Conservation (phyloP, 2,329 filamentous ascomycete genomes). For the Aureobasidium mangrovei region DNA sequence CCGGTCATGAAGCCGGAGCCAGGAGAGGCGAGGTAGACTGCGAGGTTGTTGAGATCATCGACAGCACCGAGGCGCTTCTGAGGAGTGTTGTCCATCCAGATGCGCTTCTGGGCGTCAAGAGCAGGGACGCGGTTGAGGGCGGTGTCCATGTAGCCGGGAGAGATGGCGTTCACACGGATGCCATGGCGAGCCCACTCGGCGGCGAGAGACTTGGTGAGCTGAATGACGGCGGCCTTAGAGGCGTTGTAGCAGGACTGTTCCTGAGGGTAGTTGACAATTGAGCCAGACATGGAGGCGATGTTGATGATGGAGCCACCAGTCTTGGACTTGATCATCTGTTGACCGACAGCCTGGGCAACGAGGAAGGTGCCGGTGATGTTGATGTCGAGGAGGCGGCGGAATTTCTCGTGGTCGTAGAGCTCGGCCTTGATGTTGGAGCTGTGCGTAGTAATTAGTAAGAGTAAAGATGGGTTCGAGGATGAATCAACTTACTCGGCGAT, state of each 20-base stretch:
- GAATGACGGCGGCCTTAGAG: conserved; percentile 70
- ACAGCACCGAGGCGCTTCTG: conserved; percentile 64
- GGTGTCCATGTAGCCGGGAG: conserved; percentile 80
- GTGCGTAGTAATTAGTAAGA: neutral
- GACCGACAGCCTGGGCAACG: conserved; percentile 52
- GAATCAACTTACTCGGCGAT: conserved; percentile 56
- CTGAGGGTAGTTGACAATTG: conserved; percentile 48
- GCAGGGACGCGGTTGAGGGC: conserved; percentile 69
- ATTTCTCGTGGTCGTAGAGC: conserved; percentile 66
- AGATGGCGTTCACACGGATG: conserved; percentile 78
- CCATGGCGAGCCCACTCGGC: conserved; percentile 76
- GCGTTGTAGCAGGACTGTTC: conserved; percentile 79
- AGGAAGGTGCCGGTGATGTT: conserved; percentile 74
- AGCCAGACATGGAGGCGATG: conserved; percentile 55
- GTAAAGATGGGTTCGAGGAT: neutral
- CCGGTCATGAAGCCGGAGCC: conserved; percentile 70
- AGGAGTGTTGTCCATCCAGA: conserved; percentile 66
- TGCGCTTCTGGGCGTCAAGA: conserved; percentile 72
- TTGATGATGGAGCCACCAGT: conserved; percentile 67
- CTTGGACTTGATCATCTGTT: conserved; percentile 58
- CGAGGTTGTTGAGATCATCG: conserved; percentile 69
- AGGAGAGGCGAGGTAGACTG: conserved; percentile 67
- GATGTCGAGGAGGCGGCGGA: conserved; percentile 71
- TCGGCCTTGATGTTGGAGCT: conserved; percentile 75
- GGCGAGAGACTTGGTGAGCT: conserved; percentile 70